Evolutionary conservation across 257 asterid species (phyloP).

Genomic region (Jaltomata sinuosa): DNA sequence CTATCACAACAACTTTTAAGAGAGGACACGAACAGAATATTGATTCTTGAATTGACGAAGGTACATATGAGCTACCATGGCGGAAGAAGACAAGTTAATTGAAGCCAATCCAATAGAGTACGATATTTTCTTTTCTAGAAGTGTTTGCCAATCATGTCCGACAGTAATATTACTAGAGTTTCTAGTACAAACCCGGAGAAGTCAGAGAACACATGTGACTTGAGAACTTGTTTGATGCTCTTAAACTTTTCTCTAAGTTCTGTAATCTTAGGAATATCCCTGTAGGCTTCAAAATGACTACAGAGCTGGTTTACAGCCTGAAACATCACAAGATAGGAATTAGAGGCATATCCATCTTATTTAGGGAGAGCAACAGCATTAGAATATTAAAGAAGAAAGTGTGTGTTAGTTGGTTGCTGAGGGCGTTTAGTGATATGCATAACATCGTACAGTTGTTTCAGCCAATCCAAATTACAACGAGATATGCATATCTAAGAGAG

Average conservation of each 20-base stretch:
- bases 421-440: not conserved
- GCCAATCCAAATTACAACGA: not conserved
- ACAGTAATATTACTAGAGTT: not conserved
- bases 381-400: not conserved
- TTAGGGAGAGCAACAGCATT: not conserved
- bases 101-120: not conserved
- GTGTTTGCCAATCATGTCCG: not conserved
- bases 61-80: not conserved
- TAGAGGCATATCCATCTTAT: constrained; percentile 5
- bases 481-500: not conserved
- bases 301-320: constrained; percentile 98
- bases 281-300: constrained; percentile 92
- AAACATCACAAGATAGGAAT: constrained; percentile 17
- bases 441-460: not conserved
- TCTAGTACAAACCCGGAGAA: constrained; percentile 70
- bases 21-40: not conserved
- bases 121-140: not conserved
- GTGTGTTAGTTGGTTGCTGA: not conserved
- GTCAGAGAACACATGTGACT: constrained; percentile 89
- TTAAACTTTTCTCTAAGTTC: constrained; percentile 90
- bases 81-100: not conserved
- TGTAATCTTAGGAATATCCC: constrained; percentile 86
- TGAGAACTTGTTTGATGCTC: constrained; percentile 88
- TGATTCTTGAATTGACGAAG: not conserved
- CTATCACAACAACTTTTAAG: not conserved